Base-by-base conservation (phyloP, 1,284 basidiomycete species). In the Apiotrichum siamense region DNA sequence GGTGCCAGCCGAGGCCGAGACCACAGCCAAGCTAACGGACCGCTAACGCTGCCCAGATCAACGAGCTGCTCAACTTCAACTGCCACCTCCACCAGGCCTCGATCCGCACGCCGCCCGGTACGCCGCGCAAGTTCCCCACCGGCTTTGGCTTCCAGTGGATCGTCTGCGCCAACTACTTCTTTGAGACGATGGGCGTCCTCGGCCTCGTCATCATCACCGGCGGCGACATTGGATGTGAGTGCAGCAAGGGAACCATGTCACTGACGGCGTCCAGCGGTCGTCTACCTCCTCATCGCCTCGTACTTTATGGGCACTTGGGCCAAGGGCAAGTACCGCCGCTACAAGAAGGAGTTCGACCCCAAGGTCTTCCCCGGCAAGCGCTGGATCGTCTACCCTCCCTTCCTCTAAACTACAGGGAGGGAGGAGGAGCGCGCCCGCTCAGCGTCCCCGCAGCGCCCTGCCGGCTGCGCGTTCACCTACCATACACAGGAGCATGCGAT, bases 141-240 rank as follows among this genome's bases (percentile, higher is more conserved):
- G 94, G 79, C 2, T 75, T 76, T 42, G 89, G 89, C 3, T 99
- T 97, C 75, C 79, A 83, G 52, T 75, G 83, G 35, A 83, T 96
- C 35, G 87, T 88, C 7, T 89, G 83, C 77, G 91, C 96, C 27
- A 97, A 98, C 74, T 98, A 99, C 76, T 85, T 90, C 69, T 97
- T 94, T 69, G 96, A 98, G 75, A 79, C 78, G 26, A 58, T 96
- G 33, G 84, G 79, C 0, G 96, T 94, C 87, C 65, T 80, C 12
- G 78, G 81, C 21, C 79, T 97, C 48, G 81, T 81, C 24, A 77
- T 79, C 32, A 83, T 98, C 81, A 93, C 91, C 3, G 81, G 63
- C 27, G 64, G 83, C 46, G 87, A 85, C 62, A 77, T 82, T 62
- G 83, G 82, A 43, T 81, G 90, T 92, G 69, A 57, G 84, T 72